phyloP scores from a whole-genome alignment of 345 rosid genomes.

The Heritiera littoralis region DNA sequence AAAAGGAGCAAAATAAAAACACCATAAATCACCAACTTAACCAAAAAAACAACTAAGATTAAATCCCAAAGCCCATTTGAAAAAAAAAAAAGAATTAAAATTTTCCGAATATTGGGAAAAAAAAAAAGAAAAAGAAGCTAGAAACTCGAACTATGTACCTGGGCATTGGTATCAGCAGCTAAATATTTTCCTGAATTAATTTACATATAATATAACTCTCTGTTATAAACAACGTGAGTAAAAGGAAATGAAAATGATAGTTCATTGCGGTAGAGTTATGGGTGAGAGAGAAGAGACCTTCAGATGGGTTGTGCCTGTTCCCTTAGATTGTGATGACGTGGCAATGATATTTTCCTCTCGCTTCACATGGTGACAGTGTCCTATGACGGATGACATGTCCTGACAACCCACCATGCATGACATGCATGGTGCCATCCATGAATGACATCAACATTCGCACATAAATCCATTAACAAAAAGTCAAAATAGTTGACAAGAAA shows the following conservation, averaged over 20 bases:
- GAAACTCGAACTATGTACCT: constrained; percentile 12
- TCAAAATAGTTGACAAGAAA: too few relatives aligned
- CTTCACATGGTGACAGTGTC: constrained; percentile 27
- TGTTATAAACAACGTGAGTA: not conserved
- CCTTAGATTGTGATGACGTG: constrained; percentile 47
- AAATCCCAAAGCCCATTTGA: constrained; percentile 7
- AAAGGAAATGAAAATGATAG: not conserved
- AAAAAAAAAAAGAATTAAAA: not conserved
- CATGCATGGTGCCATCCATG: not conserved
- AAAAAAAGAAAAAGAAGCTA: not conserved
- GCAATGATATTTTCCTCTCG: constrained; percentile 68
- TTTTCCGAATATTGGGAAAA: too few relatives aligned
- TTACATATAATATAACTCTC: not conserved
- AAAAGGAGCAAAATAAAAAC: not conserved
- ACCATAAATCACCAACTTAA: too few relatives aligned
- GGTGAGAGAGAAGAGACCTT: constrained; percentile 42
- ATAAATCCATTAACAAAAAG: too few relatives aligned
- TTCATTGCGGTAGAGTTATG: too few relatives aligned
- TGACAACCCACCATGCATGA: not conserved
- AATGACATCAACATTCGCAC: not conserved
- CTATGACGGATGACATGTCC: constrained; percentile 34
- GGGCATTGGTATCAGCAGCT: not conserved
- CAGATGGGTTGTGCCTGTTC: constrained; percentile 27
- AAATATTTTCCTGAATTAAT: constrained; percentile 1
- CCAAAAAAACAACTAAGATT: not conserved